Base-by-base conservation (phyloP, 2,329 filamentous ascomycete genomes). In the Aaosphaeria pasadenensis region DNA sequence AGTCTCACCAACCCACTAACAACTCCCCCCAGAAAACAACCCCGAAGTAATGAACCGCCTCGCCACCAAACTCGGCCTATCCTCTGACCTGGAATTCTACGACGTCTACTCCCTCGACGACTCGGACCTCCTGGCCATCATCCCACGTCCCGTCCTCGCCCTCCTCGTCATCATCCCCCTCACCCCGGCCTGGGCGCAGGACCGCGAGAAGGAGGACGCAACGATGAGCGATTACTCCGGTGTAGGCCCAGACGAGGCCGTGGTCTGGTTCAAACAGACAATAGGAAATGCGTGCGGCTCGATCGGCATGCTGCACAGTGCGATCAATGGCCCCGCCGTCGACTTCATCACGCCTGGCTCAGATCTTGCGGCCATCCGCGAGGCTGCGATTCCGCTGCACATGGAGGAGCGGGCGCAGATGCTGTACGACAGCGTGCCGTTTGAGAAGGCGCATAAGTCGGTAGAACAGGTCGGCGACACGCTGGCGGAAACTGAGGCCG, bases 381-480 rank as follows among this genome's bases (percentile, higher is more conserved):
- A 67, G 38, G 72, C 83, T 11, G 88, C 90, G 13, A 80, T 84
- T 45, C 83, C 85, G 7, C 76, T 95, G 24, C 74, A 73, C 2
- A 86, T 88, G 0, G 59, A 65, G 6, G 77, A 83, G 40, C 80
- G 92, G 43, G 84, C 89, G 6, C 74, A 82, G 48, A 70, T 95
- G 33, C 74, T 96, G 32, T 91, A 95, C 67, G 77, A 84, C 45
- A 88, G 85, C 32, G 76, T 82, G 38, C 82, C 80, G 11, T 78
- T 96, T 44, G 90, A 92, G 43, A 74, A 72, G 4, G 90, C 89
- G 11, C 90, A 96, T 73, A 80, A 82, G 42, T 81, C 82, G 50
- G 90, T 89, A 7, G 92, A 91, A 4, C 78, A 78, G 11, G 74
- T 79, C 50, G 91, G 91, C 17, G 89, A 91, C 67, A 94, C 89